phyloP scores from a whole-genome alignment of 176 grass and related monocot genomes.

The Phoenix roebelenii region DNA sequence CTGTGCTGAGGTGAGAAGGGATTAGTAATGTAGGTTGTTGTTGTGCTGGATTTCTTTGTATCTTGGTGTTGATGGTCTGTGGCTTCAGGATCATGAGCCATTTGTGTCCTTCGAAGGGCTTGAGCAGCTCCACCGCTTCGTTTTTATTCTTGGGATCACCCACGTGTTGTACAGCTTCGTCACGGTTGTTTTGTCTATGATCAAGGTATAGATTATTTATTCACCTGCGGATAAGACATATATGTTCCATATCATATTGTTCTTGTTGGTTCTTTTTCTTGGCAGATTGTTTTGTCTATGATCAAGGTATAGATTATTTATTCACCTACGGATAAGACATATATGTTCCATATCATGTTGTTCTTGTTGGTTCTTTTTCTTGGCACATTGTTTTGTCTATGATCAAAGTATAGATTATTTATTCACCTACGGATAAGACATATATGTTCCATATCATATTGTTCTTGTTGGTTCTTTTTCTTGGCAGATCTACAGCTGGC shows the following conservation, averaged over 20 bases:
- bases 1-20: constrained; percentile 42
- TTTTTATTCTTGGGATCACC: constrained; percentile 93
- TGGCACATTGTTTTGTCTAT: constrained; percentile 50
- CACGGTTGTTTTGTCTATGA: constrained; percentile 83
- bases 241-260: not conserved
- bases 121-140: constrained; percentile 73
- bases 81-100: constrained; percentile 73
- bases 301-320: constrained; percentile 47
- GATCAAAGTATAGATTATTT: constrained; percentile 51
- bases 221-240: not conserved
- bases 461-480: not conserved
- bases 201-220: constrained; percentile 43
- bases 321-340: not conserved
- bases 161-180: constrained; percentile 88
- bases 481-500: constrained; percentile 95
- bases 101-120: constrained; percentile 91
- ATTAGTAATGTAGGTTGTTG: not conserved
- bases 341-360: not conserved
- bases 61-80: not conserved
- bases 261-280: not conserved
- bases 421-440: not conserved
- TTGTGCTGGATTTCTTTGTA: not conserved
- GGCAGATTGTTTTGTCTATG: constrained; percentile 57
- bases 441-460: not conserved
- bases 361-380: not conserved